Base-by-base conservation (phyloP, 2,329 filamentous ascomycete species). In the Coleophoma crateriformis region DNA sequence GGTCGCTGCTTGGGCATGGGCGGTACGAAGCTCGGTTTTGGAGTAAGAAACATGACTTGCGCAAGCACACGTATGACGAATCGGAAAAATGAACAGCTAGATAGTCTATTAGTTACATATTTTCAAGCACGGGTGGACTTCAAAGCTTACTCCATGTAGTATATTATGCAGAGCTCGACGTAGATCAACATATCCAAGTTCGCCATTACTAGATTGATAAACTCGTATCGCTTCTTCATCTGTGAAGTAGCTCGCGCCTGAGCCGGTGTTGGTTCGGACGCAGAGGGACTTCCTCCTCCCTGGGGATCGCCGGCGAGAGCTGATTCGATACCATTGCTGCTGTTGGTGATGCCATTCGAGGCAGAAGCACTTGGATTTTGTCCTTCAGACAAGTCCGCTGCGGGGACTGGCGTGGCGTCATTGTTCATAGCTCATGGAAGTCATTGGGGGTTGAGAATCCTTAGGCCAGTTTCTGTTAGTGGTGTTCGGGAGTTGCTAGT, bases 121-220 rank as follows among this genome's bases (percentile, higher is more conserved):
- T 19, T 27, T 27, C 27, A 27, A 10, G 27, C 8, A 27, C 27
- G 27, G 27, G 6, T 27, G 6, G 27, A 27, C 8, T 27, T 4
- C 27, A 27, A 27, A 10, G 27, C 77, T 49, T 71, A 87, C 83
- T 87, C 84, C 77, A 87, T 81, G 64, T 86, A 87, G 64, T 87
- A 87, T 58, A 87, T 59, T 40, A 77, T 74, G 60, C 79, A 83
- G 50, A 87, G 70, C 69, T 87, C 81, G 38, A 77, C 78, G 64
- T 82, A 84, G 45, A 85, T 76, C 42, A 85, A 61, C 59, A 78
- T 75, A 68, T 87, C 83, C 51, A 87, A 69, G 53, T 75, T 79
- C 59, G 73, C 71, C 57, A 83, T 76, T 52, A 87, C 70, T 57
- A 82, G 76, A 38, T 73, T 78, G 58, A 84, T 67, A 61, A 85